A percentile compares a stretch with the other conserved stretches of the same genome.
These are phyloP conservation scores for Sporothrix sp. DNA, from an alignment of 2,329 filamentous ascomycete genomes.

Conservation along the genomic window DNA sequence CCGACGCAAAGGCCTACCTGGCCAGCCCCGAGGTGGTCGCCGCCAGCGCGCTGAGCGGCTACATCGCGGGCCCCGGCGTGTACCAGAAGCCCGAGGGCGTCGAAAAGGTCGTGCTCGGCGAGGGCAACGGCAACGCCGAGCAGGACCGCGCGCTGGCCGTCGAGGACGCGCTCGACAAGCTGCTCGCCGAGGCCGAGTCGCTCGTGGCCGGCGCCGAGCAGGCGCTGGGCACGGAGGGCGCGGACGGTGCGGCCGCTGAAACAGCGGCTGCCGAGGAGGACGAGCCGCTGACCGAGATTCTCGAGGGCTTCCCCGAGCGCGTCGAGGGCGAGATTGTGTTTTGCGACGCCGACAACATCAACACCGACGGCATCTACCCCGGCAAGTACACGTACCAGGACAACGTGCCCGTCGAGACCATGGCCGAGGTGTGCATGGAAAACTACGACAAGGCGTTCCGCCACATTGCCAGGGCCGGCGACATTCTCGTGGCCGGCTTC, in stretches of 20 bases:
- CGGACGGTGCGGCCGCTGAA: constrained; percentile 21
- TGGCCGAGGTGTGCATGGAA: constrained; percentile 86
- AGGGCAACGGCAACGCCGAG: constrained; percentile 18
- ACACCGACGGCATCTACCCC: constrained; percentile 88
- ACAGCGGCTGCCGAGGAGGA: constrained; percentile 21
- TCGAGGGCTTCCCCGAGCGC: constrained; percentile 77
- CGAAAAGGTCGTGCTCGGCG: constrained; percentile 27
- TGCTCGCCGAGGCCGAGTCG: constrained; percentile 58
- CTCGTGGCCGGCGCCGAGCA: constrained; percentile 43
- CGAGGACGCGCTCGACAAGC: constrained; percentile 60
- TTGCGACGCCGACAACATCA: constrained; percentile 70
- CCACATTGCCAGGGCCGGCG: constrained; percentile 51
- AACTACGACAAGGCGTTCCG: constrained; percentile 78
- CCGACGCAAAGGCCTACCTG: constrained; percentile 73
- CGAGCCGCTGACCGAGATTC: constrained; percentile 53
- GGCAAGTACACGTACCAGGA: constrained; percentile 75
- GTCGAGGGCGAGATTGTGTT: constrained; percentile 83
- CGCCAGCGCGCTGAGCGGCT: constrained; percentile 67
- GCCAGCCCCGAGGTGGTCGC: constrained; percentile 86
- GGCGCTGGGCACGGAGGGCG: constrained; percentile 20
- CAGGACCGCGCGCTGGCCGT: constrained; percentile 27
- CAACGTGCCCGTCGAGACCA: constrained; percentile 61
- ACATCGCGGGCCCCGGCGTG: constrained; percentile 66
- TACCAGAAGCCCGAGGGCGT: constrained; percentile 47
- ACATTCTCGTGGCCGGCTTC: constrained; percentile 77